Conservation (phyloP, 2,329 filamentous ascomycete genomes). For the Cylindrodendrum hubeiense region DNA sequence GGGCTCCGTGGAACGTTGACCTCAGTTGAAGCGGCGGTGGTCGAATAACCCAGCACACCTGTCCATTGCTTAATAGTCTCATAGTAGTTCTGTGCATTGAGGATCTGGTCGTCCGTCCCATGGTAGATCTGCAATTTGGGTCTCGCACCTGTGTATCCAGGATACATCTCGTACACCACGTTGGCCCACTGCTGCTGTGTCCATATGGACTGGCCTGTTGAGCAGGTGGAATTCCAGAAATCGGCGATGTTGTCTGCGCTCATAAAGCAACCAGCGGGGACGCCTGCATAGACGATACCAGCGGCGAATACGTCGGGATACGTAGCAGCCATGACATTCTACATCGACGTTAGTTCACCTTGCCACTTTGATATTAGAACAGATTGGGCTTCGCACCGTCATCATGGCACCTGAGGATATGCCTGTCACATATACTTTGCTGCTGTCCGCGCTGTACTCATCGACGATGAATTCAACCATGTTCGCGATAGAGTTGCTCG, state of each 20-base stretch:
- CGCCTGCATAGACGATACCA: constrained; percentile 63
- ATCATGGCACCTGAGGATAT: constrained; percentile 41
- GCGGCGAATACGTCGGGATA: constrained; percentile 68
- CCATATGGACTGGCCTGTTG: constrained; percentile 60
- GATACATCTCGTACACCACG: constrained; percentile 60
- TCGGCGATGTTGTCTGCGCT: constrained; percentile 54
- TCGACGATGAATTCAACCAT: constrained; percentile 65
- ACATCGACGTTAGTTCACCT: constrained; percentile 29
- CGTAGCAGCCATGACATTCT: constrained; percentile 63
- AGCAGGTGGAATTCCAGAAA: constrained; percentile 68
- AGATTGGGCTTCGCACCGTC: constrained; percentile 21
- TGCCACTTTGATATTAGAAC: too few relatives aligned
- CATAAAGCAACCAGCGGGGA: constrained; percentile 67
- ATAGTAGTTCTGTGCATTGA: constrained; percentile 66
- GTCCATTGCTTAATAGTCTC: constrained; percentile 71
- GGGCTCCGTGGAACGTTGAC: constrained; percentile 51
- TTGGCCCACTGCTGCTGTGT: constrained; percentile 57
- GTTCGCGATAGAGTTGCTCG: constrained; percentile 64
- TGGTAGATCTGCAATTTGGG: constrained; percentile 72
- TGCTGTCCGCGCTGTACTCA: constrained; percentile 61
- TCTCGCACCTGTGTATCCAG: constrained; percentile 60
- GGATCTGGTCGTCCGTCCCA: constrained; percentile 62
- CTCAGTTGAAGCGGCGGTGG: constrained; percentile 45
- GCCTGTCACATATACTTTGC: constrained; percentile 62
- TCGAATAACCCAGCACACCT: constrained; percentile 58